These are phyloP conservation scores for Colletotrichum spaethianum DNA, from an alignment of 2,329 filamentous ascomycete species.

Conservation along the genomic window DNA sequence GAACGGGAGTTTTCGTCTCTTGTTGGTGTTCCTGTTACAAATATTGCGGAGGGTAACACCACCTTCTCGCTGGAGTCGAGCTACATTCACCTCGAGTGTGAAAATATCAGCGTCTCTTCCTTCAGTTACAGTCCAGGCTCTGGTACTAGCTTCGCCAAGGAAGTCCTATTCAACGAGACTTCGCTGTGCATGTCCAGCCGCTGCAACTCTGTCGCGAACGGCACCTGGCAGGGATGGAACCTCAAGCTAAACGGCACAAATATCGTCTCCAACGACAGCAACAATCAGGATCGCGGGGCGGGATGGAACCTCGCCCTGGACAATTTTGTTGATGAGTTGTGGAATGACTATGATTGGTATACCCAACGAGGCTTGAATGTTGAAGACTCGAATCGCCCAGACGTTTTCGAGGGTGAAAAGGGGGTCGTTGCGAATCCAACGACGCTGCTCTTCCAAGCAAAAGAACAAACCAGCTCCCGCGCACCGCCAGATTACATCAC, in stretches of 20 bases:
- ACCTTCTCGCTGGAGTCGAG: constrained; percentile 26
- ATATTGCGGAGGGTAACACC: constrained; percentile 16
- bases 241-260: neutral
- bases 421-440: constrained; percentile 18
- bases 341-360: neutral
- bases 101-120: neutral
- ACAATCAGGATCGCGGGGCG: neutral
- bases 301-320: constrained; percentile 28
- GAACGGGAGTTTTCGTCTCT: constrained; percentile 1
- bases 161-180: neutral
- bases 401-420: neutral
- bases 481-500: neutral
- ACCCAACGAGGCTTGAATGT: neutral
- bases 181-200: neutral
- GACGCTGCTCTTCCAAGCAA: constrained; percentile 2
- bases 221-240: constrained; percentile 13
- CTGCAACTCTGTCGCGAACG: constrained; percentile 5
- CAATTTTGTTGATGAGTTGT: constrained; percentile 11
- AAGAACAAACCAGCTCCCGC: neutral
- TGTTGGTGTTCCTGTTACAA: constrained; percentile 9
- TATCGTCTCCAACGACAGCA: neutral
- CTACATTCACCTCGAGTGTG: constrained; percentile 24
- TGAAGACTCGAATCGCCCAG: neutral
- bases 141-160: neutral
- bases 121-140: neutral